Percentiles rank a stretch among this genome's conserved stretches.
Conservation (phyloP, 2,329 filamentous ascomycete species). For the Fusarium torulosum region DNA sequence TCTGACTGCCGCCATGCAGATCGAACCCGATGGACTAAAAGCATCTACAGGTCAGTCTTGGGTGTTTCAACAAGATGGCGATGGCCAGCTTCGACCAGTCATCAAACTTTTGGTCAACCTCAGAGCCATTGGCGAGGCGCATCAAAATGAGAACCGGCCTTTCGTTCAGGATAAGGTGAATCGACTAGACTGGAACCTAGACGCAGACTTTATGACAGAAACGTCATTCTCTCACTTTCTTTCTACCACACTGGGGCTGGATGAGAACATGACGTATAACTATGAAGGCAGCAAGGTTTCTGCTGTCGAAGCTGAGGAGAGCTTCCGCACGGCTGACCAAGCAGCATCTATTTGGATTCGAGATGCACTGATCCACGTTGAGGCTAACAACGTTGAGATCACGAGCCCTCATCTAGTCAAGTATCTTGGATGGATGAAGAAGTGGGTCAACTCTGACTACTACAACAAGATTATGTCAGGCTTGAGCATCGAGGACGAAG, state of each 20-base stretch:
- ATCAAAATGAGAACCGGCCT: constrained; percentile 5
- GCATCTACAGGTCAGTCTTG: constrained; percentile 9
- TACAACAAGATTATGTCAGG: constrained; percentile 10
- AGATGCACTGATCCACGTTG: constrained; percentile 2
- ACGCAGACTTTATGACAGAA: constrained; percentile 3
- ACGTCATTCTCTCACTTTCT: constrained; percentile 1
- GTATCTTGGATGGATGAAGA: constrained; percentile 19
- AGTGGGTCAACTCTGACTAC: constrained; percentile 9
- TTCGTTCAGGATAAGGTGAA: constrained; percentile 11
- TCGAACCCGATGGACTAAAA: constrained; percentile 1
- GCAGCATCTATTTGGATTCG: constrained; percentile 13
- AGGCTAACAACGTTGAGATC: constrained; percentile 7
- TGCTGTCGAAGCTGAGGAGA: background rate
- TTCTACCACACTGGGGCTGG: background rate
- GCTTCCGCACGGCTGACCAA: constrained; percentile 5
- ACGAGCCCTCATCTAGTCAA: constrained; percentile 12
- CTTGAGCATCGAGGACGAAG: background rate
- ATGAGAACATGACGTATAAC: constrained; percentile 9
- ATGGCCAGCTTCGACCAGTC: constrained; percentile 6
- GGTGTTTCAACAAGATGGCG: background rate
- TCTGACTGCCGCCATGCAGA: constrained; percentile 15
- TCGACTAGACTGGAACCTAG: constrained; percentile 8
- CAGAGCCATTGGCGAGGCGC: constrained; percentile 1
- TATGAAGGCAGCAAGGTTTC: constrained; percentile 5
- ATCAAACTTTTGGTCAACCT: constrained; percentile 9